Evolutionary conservation across 1,284 basidiomycete genomes (phyloP).

Genomic region (Neonothopanus nambi): DNA sequence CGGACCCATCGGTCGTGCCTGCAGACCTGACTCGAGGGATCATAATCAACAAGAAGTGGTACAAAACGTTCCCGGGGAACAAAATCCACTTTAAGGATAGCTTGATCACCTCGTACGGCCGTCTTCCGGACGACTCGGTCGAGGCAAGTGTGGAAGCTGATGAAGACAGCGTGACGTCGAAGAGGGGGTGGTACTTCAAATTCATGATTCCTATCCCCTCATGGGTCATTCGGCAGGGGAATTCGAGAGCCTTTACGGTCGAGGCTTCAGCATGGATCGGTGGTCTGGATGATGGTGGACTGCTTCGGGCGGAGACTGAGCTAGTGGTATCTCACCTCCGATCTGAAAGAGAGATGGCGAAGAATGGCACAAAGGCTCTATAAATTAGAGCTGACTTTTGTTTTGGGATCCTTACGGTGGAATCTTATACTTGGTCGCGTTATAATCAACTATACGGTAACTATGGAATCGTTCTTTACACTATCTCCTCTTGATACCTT

Average conservation of each 20-base stretch:
- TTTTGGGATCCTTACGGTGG: too few relatives aligned
- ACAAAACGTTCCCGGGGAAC: slow-evolving; percentile 9
- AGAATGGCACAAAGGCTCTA: not conserved
- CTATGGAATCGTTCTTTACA: too few relatives aligned
- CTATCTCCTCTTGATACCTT: too few relatives aligned
- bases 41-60: slow-evolving; percentile 13
- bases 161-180: slow-evolving; percentile 4
- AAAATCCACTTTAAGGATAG: slow-evolving; percentile 5
- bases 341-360: slow-evolving; percentile 14
- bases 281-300: slow-evolving; percentile 9
- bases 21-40: slow-evolving; percentile 11
- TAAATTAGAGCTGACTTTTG: too few relatives aligned
- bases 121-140: slow-evolving; percentile 10
- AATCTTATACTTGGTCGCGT: too few relatives aligned
- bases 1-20: slow-evolving; percentile 6
- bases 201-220: slow-evolving; percentile 12
- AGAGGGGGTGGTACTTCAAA: slow-evolving; percentile 13
- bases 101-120: slow-evolving; percentile 9
- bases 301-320: slow-evolving; percentile 10
- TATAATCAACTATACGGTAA: too few relatives aligned
- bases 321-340: slow-evolving; percentile 11
- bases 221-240: slow-evolving; percentile 13
- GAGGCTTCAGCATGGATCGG: slow-evolving; percentile 9
- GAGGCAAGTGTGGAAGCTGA: slow-evolving; percentile 1
- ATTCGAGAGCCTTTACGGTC: slow-evolving; percentile 9